Percentiles rank a stretch among this genome's conserved stretches.
Evolutionary conservation across 805 yeast genomes (phyloP).

Genomic region (Starmerella floricola): DNA sequence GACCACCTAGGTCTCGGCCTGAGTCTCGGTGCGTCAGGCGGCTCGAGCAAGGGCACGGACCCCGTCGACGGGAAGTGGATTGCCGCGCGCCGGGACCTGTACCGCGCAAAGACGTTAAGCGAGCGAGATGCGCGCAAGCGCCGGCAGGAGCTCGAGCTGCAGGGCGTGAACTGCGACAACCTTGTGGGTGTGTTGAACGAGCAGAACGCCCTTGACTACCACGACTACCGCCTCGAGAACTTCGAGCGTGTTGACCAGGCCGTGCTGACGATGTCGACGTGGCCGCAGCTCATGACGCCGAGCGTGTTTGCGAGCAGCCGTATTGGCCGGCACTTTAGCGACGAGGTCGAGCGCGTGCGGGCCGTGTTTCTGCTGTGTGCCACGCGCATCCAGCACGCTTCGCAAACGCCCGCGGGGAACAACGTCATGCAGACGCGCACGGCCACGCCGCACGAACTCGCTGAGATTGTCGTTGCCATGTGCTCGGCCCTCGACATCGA

Average conservation of each 20-base stretch:
- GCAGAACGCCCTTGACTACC: conserved; percentile 14
- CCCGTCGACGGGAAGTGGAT: conserved; percentile 33
- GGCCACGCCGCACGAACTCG: conserved; percentile 60
- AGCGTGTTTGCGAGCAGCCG: conserved; percentile 44
- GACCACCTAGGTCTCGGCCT: too few relatives aligned
- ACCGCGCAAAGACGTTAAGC: conserved; percentile 60
- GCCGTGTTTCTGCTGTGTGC: conserved; percentile 53
- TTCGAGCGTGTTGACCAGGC: conserved; percentile 25
- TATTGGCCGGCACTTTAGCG: conserved; percentile 41
- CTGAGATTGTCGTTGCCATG: conserved; percentile 62
- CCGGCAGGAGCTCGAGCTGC: conserved; percentile 38
- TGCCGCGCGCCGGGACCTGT: conserved; percentile 46
- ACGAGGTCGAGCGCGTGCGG: conserved; percentile 48
- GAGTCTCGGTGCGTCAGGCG: neutral
- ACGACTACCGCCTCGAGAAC: conserved; percentile 23
- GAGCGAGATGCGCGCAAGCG: conserved; percentile 55
- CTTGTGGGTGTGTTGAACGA: conserved; percentile 12
- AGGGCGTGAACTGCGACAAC: conserved; percentile 19
- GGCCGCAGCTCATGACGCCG: conserved; percentile 37
- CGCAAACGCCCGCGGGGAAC: conserved; percentile 23
- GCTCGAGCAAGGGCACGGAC: neutral
- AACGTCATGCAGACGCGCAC: conserved; percentile 34
- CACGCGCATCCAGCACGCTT: conserved; percentile 42
- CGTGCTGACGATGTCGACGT: conserved; percentile 26
- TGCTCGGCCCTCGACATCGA: conserved; percentile 58